Conservation (phyloP, 345 rosid species). For the Salix viminalis region DNA sequence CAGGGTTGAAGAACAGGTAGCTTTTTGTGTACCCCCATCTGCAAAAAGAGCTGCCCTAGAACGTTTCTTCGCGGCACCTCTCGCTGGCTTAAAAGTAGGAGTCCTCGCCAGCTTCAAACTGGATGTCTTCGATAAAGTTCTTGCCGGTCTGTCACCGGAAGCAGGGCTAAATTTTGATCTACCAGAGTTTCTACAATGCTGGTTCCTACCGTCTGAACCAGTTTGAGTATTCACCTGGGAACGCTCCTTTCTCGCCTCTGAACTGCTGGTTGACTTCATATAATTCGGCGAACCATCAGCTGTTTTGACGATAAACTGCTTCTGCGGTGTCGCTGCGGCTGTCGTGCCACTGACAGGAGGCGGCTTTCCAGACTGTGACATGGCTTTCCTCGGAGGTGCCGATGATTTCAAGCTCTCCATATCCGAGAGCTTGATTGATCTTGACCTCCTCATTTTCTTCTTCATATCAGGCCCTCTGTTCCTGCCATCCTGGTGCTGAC, state of each 20-base stretch:
- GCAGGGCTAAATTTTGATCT: slow-evolving; percentile 29
- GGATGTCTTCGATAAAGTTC: slow-evolving; percentile 36
- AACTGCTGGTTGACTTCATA: slow-evolving; percentile 85
- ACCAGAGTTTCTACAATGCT: slow-evolving; percentile 22
- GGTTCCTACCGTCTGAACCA: slow-evolving; percentile 34
- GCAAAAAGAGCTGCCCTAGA: slow-evolving; percentile 45
- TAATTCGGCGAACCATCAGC: slow-evolving; percentile 56
- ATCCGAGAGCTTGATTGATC: slow-evolving; percentile 50
- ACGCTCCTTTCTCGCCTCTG: slow-evolving; percentile 71
- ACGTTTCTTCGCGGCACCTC: slow-evolving; percentile 37
- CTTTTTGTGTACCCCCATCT: slow-evolving; percentile 44
- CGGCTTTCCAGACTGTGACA: slow-evolving; percentile 46
- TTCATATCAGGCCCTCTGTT: slow-evolving; percentile 61
- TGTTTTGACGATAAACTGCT: slow-evolving; percentile 33
- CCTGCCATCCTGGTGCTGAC: slow-evolving; percentile 52
- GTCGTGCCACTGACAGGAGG: slow-evolving; percentile 20
- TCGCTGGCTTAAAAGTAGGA: slow-evolving; percentile 60
- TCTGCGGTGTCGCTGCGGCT: slow-evolving; percentile 24
- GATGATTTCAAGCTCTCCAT: slow-evolving; percentile 28
- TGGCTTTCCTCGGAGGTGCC: slow-evolving; percentile 27
- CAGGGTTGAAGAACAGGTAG: slow-evolving; percentile 86
- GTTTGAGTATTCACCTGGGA: slow-evolving; percentile 32
- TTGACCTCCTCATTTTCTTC: slow-evolving; percentile 75
- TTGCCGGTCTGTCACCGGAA: slow-evolving; percentile 32
- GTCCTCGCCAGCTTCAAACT: slow-evolving; percentile 52